Base-by-base conservation (phyloP, 306 rosid genomes). In the Cucurbita pepo region DNA sequence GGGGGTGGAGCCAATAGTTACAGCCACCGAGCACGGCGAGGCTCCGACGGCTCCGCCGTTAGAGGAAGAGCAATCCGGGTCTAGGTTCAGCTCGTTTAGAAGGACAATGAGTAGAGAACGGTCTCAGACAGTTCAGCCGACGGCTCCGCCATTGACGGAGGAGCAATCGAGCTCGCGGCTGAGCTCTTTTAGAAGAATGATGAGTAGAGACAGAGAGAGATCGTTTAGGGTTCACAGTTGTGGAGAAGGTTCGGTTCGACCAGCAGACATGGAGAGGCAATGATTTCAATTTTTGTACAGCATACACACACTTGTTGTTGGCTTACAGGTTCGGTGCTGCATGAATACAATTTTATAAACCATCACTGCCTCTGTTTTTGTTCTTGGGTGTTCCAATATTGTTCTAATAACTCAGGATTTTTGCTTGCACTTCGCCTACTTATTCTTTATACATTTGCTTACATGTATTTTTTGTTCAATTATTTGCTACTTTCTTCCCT, bases 121-220 rank as follows among this genome's bases (percentile, higher is more conserved):
- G 22, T 48, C 73, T 69, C 73, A 47, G 19, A 8, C 15, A 9
- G 73, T 69, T 69, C 73, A 69, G n/a, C 15, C 73, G 73, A 69
- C 73, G 57, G 73, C 73, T 25, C 73, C 73, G 58, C 73, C 58
- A 43, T 22, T 69, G 73, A 48, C 54, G 45, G 73, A 69, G 22
- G 73, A 69, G 73, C 73, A 69, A 69, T 8, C 22, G 1, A 30
- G 73, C 18, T 69, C 73, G 4, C 55, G 73, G 57, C 56, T 69
- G 73, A 69, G 73, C 73, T 69, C 73, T 9, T 69, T 69, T 14
- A 48, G 73, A 48, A 69, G 73, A 10, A 69, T 48, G 21, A 22
- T 69, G 57, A 69, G 73, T 30, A 12, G 73, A 48, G 73, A 48
- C 22, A 69, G 73, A 48, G 73, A 48, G 44, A 69, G 73, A 51